Conservation (phyloP, 2,329 filamentous ascomycete genomes). For the Pyrenophora tritici-repentis region DNA sequence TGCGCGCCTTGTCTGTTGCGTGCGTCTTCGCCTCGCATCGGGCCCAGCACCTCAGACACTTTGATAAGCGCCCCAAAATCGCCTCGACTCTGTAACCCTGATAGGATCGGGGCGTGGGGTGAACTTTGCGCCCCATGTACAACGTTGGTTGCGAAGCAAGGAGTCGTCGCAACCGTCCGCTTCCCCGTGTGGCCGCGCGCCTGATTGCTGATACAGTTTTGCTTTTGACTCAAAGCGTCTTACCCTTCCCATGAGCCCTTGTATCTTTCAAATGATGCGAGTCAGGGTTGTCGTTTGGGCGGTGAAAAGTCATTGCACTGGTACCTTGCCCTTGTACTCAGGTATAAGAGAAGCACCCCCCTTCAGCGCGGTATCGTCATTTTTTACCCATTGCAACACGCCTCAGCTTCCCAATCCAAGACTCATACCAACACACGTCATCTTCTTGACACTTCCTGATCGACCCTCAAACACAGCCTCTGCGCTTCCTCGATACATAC, state of each 20-base stretch:
- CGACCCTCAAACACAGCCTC: constrained; percentile 13
- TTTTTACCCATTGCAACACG: constrained; percentile 9
- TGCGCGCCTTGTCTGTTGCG: constrained; percentile 14
- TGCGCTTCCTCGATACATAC: constrained; percentile 1
- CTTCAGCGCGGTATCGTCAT: constrained; percentile 20
- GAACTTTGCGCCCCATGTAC: constrained; percentile 33
- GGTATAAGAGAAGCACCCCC: constrained; percentile 34
- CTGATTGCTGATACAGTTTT: constrained; percentile 30
- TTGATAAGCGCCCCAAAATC: constrained; percentile 24
- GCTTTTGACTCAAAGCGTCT: constrained; percentile 36
- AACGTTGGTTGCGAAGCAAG: constrained; percentile 38
- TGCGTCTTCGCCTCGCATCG: constrained; percentile 11
- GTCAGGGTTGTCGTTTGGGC: constrained; percentile 31
- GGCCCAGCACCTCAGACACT: constrained; percentile 9
- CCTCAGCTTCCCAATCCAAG: constrained; percentile 6
- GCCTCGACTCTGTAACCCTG: constrained; percentile 10
- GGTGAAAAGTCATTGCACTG: constrained; percentile 22
- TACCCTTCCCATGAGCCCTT: constrained; percentile 12
- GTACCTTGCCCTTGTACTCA: constrained; percentile 8
- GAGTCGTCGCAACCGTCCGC: constrained; percentile 37
- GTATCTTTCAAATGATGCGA: constrained; percentile 28
- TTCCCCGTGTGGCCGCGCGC: constrained; percentile 31
- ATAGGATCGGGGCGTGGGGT: constrained; percentile 38
- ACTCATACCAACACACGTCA: constrained; percentile 11
- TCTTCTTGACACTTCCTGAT: constrained; percentile 4